These are phyloP conservation scores for Dicorynia guianensis DNA, from an alignment of 306 rosid species.

Conservation along the genomic window DNA sequence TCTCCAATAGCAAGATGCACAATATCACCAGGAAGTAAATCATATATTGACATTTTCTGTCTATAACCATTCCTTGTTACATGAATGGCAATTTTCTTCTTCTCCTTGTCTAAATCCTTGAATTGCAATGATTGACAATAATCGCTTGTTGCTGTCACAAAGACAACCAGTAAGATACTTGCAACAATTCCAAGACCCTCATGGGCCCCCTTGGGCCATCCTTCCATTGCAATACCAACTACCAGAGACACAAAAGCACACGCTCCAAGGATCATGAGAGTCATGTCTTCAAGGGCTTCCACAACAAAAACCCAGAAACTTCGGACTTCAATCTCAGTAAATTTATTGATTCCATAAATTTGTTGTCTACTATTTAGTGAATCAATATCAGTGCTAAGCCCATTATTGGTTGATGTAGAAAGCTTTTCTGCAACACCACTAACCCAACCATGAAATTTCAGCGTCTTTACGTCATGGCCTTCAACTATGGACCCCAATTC, in stretches of 20 bases:
- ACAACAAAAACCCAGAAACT: conserved; percentile 91
- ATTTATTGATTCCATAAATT: conserved; percentile 81
- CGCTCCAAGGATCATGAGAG: conserved; percentile 90
- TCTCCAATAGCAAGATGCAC: conserved; percentile 92
- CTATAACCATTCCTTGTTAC: conserved; percentile 89
- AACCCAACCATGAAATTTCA: conserved; percentile 71
- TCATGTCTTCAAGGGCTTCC: conserved; percentile 99
- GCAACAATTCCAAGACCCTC: conserved; percentile 98
- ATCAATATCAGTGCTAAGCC: conserved; percentile 57
- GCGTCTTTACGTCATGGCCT: conserved; percentile 81
- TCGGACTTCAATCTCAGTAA: conserved; percentile 66
- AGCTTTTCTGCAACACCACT: conserved; percentile 77
- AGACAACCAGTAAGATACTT: conserved; percentile 88
- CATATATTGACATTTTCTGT: conserved; percentile 93
- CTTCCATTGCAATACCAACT: conserved; percentile 87
- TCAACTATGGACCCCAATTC: conserved; percentile 94
- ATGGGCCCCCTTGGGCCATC: conserved; percentile 95
- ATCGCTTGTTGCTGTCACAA: conserved; percentile 95
- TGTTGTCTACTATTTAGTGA: conserved; percentile 55
- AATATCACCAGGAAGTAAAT: conserved; percentile 91
- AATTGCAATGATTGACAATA: conserved; percentile 92
- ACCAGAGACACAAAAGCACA: conserved; percentile 87
- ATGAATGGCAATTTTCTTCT: conserved; percentile 86
- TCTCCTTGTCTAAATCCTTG: conserved; percentile 97
- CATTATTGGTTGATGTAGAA: conserved; percentile 63